These are phyloP conservation scores for Spongospora subterranea DNA, from an alignment of 208 protist species.

Conservation along the genomic window DNA sequence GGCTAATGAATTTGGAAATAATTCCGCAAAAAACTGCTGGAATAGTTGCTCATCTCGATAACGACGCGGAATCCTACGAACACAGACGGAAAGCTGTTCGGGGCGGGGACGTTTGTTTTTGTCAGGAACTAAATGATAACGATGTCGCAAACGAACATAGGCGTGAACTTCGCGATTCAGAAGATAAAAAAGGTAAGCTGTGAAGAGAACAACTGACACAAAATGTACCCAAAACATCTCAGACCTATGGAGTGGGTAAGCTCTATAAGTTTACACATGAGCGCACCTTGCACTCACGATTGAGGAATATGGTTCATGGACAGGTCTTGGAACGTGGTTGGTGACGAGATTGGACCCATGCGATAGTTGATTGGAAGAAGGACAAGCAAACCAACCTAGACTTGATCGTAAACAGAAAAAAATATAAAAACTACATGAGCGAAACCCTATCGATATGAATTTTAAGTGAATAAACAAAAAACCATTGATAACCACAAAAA, in stretches of 20 bases:
- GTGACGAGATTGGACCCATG: neutral
- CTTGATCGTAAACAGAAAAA: too few species aligned
- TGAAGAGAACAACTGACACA: neutral
- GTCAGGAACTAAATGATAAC: neutral
- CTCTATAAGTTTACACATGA: neutral
- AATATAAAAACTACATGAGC: too few species aligned
- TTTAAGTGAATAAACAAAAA: too few species aligned
- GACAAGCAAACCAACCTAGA: neutral
- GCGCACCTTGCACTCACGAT: neutral
- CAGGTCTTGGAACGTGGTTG: slow-evolving; percentile 45
- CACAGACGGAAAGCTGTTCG: neutral
- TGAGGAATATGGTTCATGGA: slow-evolving; percentile 38
- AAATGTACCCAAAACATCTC: slow-evolving; percentile 3
- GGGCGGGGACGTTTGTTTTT: neutral
- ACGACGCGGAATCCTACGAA: neutral
- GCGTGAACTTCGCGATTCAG: slow-evolving; percentile 21
- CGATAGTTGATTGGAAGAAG: neutral
- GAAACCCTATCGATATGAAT: too few species aligned
- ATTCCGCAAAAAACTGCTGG: neutral
- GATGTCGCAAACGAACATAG: neutral
- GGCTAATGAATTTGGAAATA: neutral
- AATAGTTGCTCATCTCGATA: neutral
- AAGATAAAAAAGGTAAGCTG: slow-evolving; percentile 6
- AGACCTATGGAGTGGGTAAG: neutral
- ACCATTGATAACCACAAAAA: too few species aligned